These are phyloP conservation scores for Zalaria sp. DNA, from an alignment of 2,329 filamentous ascomycete species.

Conservation along the genomic window DNA sequence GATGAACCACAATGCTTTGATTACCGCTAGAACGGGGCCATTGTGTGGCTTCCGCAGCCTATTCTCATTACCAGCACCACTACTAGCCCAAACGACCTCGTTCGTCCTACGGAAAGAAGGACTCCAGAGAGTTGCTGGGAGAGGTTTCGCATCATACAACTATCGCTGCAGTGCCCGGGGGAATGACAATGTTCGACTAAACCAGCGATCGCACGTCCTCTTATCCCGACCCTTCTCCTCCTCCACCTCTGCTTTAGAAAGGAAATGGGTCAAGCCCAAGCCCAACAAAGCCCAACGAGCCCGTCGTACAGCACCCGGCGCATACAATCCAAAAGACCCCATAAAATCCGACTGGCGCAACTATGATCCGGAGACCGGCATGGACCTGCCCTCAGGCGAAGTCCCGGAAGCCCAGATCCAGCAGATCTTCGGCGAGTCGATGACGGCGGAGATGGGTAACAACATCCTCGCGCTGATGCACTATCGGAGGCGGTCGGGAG, in stretches of 20 bases:
- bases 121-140: too few species aligned
- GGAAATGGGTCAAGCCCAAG: neutral
- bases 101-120: too few species aligned
- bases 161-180: too few species aligned
- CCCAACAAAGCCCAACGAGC: neutral
- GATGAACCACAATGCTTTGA: too few species aligned
- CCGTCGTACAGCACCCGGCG: conserved; percentile 4
- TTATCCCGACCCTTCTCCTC: neutral
- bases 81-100: too few species aligned
- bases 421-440: conserved; percentile 16
- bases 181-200: too few species aligned
- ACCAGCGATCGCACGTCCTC: neutral
- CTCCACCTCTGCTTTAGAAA: neutral
- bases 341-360: conserved; percentile 14
- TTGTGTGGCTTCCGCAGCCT: too few species aligned
- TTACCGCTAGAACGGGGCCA: too few species aligned
- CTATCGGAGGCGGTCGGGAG: conserved; percentile 20
- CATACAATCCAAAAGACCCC: conserved; percentile 9
- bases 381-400: conserved; percentile 19
- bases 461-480: conserved; percentile 22
- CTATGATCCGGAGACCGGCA: conserved; percentile 21
- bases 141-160: too few species aligned
- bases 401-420: conserved; percentile 13
- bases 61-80: too few species aligned
- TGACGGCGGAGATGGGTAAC: conserved; percentile 19